Evolutionary conservation across 495 filamentous ascomycete species (phyloP), one percentile per base, ranked within the genome.

Genomic region (Penicillium daleae): DNA sequence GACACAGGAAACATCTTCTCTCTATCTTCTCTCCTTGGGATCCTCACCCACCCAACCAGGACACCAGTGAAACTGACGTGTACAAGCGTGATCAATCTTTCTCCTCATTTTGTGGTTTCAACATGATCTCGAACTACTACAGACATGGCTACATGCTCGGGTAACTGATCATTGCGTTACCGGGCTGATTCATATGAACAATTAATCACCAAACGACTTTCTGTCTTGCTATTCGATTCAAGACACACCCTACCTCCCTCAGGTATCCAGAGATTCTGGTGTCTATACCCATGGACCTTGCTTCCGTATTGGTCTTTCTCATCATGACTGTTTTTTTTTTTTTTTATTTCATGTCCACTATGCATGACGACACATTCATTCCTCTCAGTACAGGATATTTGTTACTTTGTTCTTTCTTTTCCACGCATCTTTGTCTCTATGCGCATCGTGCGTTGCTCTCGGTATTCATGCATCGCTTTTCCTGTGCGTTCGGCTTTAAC

Each of bases 131-230:
- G 26, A 26, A 50, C 46, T 24, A 50, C 46, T n/a, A 27, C 10
- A 27, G 13, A 50, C 46, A 50, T 50, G 46, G 12, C 24, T n/a
- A 24, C 9, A n/a, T 46, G 3, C 37, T 37, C 56, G 42, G 56
- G 44, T 49, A 55, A 60, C 60, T 63, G 44, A 59, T 37, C 32
- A 49, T 50, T 29, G 27, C 22, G 22, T 59, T 40, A 46, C 9
- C 21, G 40, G 55, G 26, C 21, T 46, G 32, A 49, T 29, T 40
- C 24, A 26, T 27, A 51, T 24, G 54, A 42, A 56, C 39, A n/a
- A 62, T 62, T 66, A 62, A 66, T 66, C 33, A 31, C 40, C 63
- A 50, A 26, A 39, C 59, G 50, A 57, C 49, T 63, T n/a, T 39
- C 63, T 61, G 58, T 48, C 53, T 44, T 40, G 33, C 55, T 58